phyloP scores from a whole-genome alignment of 2,329 filamentous ascomycete genomes.

The Plectosphaerella sp. region DNA sequence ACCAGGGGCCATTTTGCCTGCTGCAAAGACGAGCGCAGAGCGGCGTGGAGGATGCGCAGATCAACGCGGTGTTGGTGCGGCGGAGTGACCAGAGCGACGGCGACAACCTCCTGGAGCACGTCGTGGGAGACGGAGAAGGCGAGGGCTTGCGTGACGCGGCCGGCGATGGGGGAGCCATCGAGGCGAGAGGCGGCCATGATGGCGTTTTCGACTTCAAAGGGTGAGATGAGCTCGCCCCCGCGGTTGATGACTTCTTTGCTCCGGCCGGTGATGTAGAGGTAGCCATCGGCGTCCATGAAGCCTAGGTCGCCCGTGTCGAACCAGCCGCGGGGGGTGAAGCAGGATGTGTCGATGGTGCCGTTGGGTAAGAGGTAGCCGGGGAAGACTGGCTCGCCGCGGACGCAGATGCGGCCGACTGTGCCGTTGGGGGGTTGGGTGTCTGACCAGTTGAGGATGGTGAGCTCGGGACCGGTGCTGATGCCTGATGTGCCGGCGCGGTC shows the following conservation, averaged over 20 bases:
- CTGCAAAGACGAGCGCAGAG: constrained; percentile 41
- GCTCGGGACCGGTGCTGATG: constrained; percentile 44
- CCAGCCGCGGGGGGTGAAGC: constrained; percentile 44
- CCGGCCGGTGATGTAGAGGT: constrained; percentile 49
- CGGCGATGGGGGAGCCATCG: constrained; percentile 35
- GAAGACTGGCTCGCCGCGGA: constrained; percentile 47
- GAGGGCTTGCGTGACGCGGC: constrained; percentile 42
- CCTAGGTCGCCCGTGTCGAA: constrained; percentile 53
- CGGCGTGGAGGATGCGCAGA: constrained; percentile 41
- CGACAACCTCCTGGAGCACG: constrained; percentile 52
- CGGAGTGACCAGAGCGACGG: constrained; percentile 45
- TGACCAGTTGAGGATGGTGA: constrained; percentile 41
- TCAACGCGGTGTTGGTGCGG: constrained; percentile 37
- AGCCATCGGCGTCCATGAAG: constrained; percentile 45
- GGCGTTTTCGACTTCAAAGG: constrained; percentile 55
- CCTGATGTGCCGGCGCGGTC: constrained; percentile 51
- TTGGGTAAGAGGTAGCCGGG: constrained; percentile 42
- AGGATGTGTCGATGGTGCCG: constrained; percentile 35
- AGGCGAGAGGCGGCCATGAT: constrained; percentile 41
- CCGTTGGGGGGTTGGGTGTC: constrained; percentile 23
- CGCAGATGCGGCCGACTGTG: constrained; percentile 42
- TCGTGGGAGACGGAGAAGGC: constrained; percentile 49
- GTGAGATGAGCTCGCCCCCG: constrained; percentile 54
- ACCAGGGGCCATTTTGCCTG: constrained; percentile 48
- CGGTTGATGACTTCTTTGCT: constrained; percentile 55